Evolutionary conservation across 805 yeast genomes (phyloP), one percentile per base, ranked within the genome.

Genomic region (Wickerhamiella kazuoi): DNA sequence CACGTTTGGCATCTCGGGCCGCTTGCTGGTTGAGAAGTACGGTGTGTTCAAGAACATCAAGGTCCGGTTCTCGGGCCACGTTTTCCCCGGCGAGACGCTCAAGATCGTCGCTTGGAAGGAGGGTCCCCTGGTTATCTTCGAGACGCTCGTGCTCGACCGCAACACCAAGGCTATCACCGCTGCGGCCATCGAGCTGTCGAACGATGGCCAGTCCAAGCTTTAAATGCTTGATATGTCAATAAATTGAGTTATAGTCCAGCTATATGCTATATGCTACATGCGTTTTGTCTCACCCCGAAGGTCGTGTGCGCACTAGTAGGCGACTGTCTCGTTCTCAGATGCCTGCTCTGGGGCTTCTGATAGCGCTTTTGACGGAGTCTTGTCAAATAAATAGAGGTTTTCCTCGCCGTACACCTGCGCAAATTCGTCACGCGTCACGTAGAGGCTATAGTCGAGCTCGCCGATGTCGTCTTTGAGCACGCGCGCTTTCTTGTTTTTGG

Each of bases 31-130:
- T 50, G 94, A 84, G 50, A 68, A 79, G 52, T 87, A 63, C 59
- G 97, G 98, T 35, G 65, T 69, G 30, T 80, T 77, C 59, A 70
- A 70, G 53, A 94, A 84, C 64, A 69, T 83, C 57, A 87, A 87
- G 66, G 90, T 73, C 14, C 75, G 97, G 56, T 87, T 87, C 60
- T 71, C 93, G 17, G 84, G 84, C 52, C 76, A 80, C 50, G 96
- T 87, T 19, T 86, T 72, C 71, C 96, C 96, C 7, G 98, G 97
- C 48, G 96, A 87, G 61, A 76, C 80, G 14, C 67, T 87, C 57
- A 70, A 69, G 50, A 73, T 87, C 21, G 62, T 62, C 39, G 93
- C 93, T 23, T 87, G 98, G 98, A 80, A 76, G 58, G 68, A 72
- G 39, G 78, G 79, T 41, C 56, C 60, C 47, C 76, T 71, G 46